phyloP scores from a whole-genome alignment of 1,139 yeast species.

The Candida sp. region DNA sequence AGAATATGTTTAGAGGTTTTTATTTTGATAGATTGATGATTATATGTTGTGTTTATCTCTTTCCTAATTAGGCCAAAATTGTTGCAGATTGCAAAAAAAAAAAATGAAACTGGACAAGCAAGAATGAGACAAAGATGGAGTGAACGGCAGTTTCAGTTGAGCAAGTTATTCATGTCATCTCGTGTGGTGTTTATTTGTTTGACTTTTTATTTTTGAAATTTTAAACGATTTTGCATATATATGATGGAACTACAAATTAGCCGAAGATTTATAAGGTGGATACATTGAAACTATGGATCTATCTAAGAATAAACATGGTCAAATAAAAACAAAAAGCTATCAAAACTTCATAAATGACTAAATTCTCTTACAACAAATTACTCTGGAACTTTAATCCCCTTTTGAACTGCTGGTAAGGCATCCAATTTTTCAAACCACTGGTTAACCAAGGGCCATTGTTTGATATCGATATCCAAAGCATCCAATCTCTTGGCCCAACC shows the following conservation, averaged over 20 bases:
- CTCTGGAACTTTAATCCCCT: conserved; percentile 17
- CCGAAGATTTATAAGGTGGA: too few relatives aligned
- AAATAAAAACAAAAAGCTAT: too few relatives aligned
- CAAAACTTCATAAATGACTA: too few relatives aligned
- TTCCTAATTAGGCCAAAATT: conserved; percentile 9
- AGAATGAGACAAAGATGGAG: not conserved
- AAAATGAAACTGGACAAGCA: not conserved
- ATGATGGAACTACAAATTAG: too few relatives aligned
- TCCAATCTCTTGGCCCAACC: conserved; percentile 28
- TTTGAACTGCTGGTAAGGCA: conserved; percentile 32
- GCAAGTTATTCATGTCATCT: too few relatives aligned
- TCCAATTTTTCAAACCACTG: conserved; percentile 43
- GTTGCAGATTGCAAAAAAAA: not conserved
- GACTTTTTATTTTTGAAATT: too few relatives aligned
- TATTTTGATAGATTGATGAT: not conserved
- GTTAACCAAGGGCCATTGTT: conserved; percentile 39
- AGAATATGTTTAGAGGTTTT: not conserved
- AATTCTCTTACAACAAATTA: too few relatives aligned
- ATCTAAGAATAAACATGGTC: too few relatives aligned
- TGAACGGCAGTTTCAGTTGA: not conserved
- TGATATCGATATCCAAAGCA: conserved; percentile 29
- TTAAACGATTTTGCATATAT: too few relatives aligned
- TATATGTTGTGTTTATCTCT: conserved; percentile 4
- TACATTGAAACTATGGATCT: too few relatives aligned
- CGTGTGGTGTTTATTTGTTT: too few relatives aligned